Base-by-base conservation (phyloP, 2,329 filamentous ascomycete genomes). In the Penicillium sp. region DNA sequence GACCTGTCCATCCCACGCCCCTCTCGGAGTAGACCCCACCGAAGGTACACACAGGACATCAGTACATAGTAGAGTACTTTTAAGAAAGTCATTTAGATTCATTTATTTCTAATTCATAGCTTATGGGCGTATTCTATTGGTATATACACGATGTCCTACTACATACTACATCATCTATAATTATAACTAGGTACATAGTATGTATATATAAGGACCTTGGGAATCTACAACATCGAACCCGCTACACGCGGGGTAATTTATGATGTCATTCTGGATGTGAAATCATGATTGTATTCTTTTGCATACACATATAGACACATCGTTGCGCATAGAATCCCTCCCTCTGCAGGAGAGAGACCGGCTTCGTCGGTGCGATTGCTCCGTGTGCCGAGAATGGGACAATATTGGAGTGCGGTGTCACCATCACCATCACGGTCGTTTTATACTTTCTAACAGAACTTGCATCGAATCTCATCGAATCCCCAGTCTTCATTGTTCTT, bases 1-100 rank as follows among this genome's bases (percentile, higher is more conserved):
- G 25, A n/a, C 25, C 8, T 37, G 46, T 56, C 43, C 61, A 58
- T 56, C 59, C 55, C 58, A 51, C 58, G 54, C 61, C 50, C 58
- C 61, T 54, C 59, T 60, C 64, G 63, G 63, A 67, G 59, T 46
- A 59, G 60, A 57, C 63, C 54, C 64, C 63, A 64, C 64, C 64
- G 62, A 62, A 62, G 17, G 10, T 46, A 6, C 13, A 33, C n/a
- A 33, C 31, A 2, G 25, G 1, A 27, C 23, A 23, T n/a, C 23
- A 23, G 23, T 25, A 25, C 25, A 25, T 6, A 12, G 31, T 15
- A 33, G 12, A 15, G 10, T 31, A 31, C 29, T 31, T 4, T 31
- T 31, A 38, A 27, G 23, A 13, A 19, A 29, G n/a, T 19, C 17
- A 29, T 31, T 15, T 19, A 6, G 12, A 19, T 29, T 19, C 3